Conservation (phyloP, 148 eudicot genomes). For the Silene uniflora region DNA sequence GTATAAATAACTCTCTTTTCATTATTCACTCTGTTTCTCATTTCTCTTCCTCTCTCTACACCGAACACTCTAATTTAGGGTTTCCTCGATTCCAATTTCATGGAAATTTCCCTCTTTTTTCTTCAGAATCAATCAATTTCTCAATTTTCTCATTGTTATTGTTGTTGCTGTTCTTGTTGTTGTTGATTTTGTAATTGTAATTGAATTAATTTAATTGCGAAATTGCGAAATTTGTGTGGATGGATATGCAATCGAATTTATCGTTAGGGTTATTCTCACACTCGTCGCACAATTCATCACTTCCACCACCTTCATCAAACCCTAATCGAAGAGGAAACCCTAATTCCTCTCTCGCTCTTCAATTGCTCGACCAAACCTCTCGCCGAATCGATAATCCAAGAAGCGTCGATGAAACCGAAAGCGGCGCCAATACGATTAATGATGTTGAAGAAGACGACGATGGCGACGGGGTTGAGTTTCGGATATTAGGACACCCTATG, state of each 20-base stretch:
- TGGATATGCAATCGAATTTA: constrained; percentile 57
- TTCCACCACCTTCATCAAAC: constrained; percentile 15
- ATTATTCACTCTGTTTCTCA: neutral
- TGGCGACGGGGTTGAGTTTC: constrained; percentile 59
- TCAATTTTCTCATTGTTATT: neutral
- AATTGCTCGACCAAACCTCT: constrained; percentile 53
- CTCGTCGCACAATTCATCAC: constrained; percentile 22
- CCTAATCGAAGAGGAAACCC: constrained; percentile 44
- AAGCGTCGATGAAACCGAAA: neutral
- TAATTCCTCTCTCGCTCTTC: constrained; percentile 62
- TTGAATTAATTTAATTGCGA: neutral
- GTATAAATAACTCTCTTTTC: neutral
- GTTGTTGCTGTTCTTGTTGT: constrained; percentile 19
- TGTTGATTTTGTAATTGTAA: constrained; percentile 11
- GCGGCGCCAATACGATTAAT: constrained; percentile 11
- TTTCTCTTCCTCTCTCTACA: neutral
- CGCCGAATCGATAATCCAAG: neutral
- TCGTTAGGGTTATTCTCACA: constrained; percentile 45
- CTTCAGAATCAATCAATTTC: neutral
- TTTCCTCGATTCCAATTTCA: neutral
- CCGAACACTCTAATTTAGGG: neutral
- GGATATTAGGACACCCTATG: constrained; percentile 73
- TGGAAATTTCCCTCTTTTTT: neutral
- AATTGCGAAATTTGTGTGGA: constrained; percentile 17
- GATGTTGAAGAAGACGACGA: constrained; percentile 31